These are phyloP conservation scores for Rubroboletus pulcherrimus DNA, from an alignment of 768 basidiomycete species.

Conservation along the genomic window DNA sequence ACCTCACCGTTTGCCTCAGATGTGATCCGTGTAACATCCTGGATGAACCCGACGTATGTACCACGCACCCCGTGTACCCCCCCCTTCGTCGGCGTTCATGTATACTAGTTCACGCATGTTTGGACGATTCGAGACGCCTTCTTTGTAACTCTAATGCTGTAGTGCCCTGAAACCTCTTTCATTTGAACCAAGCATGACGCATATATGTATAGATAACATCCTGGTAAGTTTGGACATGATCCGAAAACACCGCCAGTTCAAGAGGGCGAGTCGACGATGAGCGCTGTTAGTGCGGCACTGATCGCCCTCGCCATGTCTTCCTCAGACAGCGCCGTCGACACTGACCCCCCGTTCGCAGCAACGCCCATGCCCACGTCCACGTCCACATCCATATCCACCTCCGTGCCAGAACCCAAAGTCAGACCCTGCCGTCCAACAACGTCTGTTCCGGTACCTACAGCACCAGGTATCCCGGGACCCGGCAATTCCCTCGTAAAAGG, in stretches of 20 bases:
- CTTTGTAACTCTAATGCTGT: background rate
- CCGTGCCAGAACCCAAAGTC: background rate
- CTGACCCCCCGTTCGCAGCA: background rate
- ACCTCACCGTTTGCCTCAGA: background rate
- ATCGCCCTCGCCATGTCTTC: slow-evolving; percentile 25
- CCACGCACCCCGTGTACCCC: no score
- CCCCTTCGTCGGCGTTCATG: background rate
- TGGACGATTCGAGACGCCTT: no score
- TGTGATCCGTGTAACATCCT: background rate
- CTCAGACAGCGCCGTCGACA: slow-evolving; percentile 14
- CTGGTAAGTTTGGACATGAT: background rate
- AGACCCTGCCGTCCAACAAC: background rate
- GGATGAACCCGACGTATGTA: background rate
- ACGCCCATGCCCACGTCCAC: background rate
- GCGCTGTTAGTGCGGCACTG: slow-evolving; percentile 17
- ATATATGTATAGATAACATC: background rate
- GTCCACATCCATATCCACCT: background rate
- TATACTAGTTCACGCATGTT: background rate
- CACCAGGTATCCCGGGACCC: background rate
- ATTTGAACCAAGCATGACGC: background rate
- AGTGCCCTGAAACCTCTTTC: no score
- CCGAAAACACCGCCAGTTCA: background rate
- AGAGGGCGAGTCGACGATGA: background rate
- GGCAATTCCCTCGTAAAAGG: background rate
- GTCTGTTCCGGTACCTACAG: background rate